Percentiles rank a stretch among this genome's conserved stretches.
phyloP scores from a whole-genome alignment of 2,329 filamentous ascomycete genomes.

The Aspergillus pseudoglaucus region DNA sequence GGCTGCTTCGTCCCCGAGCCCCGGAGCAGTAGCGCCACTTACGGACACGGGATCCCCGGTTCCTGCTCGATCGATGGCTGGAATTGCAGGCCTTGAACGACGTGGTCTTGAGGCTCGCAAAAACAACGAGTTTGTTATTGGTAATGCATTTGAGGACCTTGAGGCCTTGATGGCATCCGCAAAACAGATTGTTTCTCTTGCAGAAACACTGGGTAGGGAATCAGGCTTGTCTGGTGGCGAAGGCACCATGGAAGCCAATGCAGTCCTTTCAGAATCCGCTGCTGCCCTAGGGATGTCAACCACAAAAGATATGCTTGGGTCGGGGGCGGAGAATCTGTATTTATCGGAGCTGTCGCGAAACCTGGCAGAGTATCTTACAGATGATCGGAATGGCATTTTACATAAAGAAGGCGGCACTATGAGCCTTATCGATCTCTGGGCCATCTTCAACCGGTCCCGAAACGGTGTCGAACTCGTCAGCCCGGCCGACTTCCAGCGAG shows the following conservation, averaged over 20 bases:
- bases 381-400: constrained; percentile 72
- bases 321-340: constrained; percentile 78
- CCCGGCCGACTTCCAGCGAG: constrained; percentile 85
- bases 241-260: constrained; percentile 63
- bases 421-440: constrained; percentile 85
- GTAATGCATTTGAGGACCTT: constrained; percentile 89
- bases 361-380: constrained; percentile 80
- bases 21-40: constrained; percentile 19
- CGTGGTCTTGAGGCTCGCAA: constrained; percentile 76
- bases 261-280: constrained; percentile 71
- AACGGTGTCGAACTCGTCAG: constrained; percentile 93
- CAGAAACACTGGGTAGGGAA: constrained; percentile 76
- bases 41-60: constrained; percentile 18
- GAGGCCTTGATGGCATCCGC: constrained; percentile 96
- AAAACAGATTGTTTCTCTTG: constrained; percentile 89
- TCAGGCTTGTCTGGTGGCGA: constrained; percentile 51
- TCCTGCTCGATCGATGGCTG: constrained; percentile 53
- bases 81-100: constrained; percentile 87
- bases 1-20: constrained; percentile 24
- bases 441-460: constrained; percentile 85
- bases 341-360: constrained; percentile 80
- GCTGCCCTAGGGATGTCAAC: constrained; percentile 83
- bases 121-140: constrained; percentile 90
- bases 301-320: constrained; percentile 85
- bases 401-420: constrained; percentile 80